Percentiles rank a stretch among this genome's conserved stretches.
Conservation (phyloP, 176 grass and related monocot species). For the Zizania latifolia region DNA sequence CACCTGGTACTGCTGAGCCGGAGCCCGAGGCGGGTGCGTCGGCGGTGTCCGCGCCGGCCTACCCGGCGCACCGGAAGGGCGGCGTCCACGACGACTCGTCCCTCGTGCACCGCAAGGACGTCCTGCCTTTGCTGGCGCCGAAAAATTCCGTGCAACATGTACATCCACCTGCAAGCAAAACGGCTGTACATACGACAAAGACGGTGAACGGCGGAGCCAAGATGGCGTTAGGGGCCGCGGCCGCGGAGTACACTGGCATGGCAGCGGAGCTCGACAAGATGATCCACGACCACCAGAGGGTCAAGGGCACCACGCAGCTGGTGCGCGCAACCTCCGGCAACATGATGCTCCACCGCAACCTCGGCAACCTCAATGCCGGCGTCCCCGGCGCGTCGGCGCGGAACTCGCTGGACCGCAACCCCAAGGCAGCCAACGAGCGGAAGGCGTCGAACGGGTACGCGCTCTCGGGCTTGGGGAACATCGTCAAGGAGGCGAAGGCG, state of each 20-base stretch:
- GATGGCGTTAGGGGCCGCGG: not conserved
- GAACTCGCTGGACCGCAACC: conserved; percentile 28
- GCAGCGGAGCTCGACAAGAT: conserved; percentile 82
- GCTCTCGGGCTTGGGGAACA: conserved; percentile 42
- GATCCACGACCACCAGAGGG: conserved; percentile 63
- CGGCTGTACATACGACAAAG: not conserved
- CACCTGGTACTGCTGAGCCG: not conserved
- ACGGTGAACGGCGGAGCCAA: conserved; percentile 19
- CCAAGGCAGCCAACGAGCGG: conserved; percentile 29
- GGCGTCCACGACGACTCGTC: conserved; percentile 22
- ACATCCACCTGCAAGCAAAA: not conserved
- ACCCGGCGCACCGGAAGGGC: conserved; percentile 12
- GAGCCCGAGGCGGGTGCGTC: not conserved
- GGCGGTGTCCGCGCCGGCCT: not conserved
- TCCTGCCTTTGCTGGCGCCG: not conserved
- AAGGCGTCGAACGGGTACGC: conserved; percentile 28
- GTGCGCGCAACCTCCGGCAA: conserved; percentile 77
- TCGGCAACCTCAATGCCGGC: conserved; percentile 63
- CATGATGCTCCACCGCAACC: conserved; percentile 85
- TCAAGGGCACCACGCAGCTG: conserved; percentile 49
- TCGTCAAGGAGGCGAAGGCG: conserved; percentile 24
- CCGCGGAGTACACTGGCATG: conserved; percentile 52
- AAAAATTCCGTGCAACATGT: not conserved
- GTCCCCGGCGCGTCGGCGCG: conserved; percentile 2
- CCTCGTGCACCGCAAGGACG: conserved; percentile 22